Evolutionary conservation across 768 basidiomycete genomes (phyloP).

Genomic region (Xerocomellus chrysenteron): DNA sequence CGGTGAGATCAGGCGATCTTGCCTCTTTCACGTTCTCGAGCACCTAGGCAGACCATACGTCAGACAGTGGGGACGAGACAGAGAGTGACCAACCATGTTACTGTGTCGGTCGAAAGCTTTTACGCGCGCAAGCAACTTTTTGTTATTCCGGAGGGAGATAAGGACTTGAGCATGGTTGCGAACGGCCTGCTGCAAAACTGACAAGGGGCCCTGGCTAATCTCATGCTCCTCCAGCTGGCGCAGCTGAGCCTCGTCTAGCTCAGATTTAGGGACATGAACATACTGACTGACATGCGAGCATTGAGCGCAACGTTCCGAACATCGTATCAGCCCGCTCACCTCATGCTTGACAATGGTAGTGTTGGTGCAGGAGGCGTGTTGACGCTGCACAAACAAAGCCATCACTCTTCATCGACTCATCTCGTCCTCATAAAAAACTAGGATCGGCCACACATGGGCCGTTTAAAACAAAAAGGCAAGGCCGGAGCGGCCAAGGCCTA

Average conservation of each 20-base stretch:
- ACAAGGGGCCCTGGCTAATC: conserved; percentile 96
- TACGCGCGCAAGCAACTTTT: conserved; percentile 91
- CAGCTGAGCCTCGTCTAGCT: conserved; percentile 95
- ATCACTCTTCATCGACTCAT: neutral
- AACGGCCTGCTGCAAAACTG: conserved; percentile 95
- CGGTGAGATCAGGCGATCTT: conserved; percentile 23
- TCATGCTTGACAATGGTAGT: conserved; percentile 28
- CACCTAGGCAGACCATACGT: conserved; percentile 51
- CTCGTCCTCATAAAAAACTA: neutral
- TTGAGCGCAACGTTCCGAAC: conserved; percentile 9
- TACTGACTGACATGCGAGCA: conserved; percentile 68
- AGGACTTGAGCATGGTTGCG: conserved; percentile 97
- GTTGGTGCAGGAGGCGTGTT: conserved; percentile 24
- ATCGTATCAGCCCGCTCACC: conserved; percentile 22
- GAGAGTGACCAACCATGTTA: conserved; percentile 76
- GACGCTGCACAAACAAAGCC: conserved; percentile 32
- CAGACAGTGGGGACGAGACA: conserved; percentile 1
- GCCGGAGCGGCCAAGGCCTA: conserved; percentile 91
- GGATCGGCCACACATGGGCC: conserved; percentile 56
- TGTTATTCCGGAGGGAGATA: conserved; percentile 96
- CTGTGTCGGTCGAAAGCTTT: conserved; percentile 99
- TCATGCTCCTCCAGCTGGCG: conserved; percentile 97
- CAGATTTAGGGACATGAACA: conserved; percentile 93
- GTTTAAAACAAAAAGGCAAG: conserved; percentile 80
- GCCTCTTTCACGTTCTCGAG: conserved; percentile 98